phyloP scores from a whole-genome alignment of 2,329 filamentous ascomycete genomes.

The Nemania sp. region DNA sequence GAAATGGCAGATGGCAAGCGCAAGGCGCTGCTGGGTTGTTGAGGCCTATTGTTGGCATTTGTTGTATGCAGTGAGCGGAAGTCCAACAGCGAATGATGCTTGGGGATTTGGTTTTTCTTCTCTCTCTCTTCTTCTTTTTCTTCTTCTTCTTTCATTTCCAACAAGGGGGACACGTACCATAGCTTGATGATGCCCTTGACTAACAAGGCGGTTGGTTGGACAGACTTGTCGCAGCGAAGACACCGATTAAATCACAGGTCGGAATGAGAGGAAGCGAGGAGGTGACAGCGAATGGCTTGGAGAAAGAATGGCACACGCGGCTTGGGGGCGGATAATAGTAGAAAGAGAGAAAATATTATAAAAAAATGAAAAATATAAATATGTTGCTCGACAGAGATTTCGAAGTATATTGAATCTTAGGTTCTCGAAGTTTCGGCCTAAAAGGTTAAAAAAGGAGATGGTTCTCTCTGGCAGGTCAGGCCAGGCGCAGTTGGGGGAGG shows the following conservation, averaged over 20 bases:
- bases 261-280: no score
- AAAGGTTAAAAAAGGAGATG: background rate
- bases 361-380: no score
- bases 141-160: no score
- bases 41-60: slow-evolving; percentile 43
- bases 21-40: slow-evolving; percentile 78
- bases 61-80: background rate
- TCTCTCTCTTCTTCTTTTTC: no score
- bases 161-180: background rate
- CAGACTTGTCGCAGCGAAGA: background rate
- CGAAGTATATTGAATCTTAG: background rate
- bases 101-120: no score
- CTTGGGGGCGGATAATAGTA: no score
- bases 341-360: no score
- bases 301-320: no score
- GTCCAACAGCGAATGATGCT: no score
- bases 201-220: no score
- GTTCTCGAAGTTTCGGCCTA: slow-evolving; percentile 24
- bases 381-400: background rate
- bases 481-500: background rate
- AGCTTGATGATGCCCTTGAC: background rate
- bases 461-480: no score
- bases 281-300: no score
- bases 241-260: background rate
- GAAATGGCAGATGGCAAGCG: slow-evolving; percentile 97